Conservation (phyloP, 345 rosid genomes). For the Eucalyptus erythrocorys region DNA sequence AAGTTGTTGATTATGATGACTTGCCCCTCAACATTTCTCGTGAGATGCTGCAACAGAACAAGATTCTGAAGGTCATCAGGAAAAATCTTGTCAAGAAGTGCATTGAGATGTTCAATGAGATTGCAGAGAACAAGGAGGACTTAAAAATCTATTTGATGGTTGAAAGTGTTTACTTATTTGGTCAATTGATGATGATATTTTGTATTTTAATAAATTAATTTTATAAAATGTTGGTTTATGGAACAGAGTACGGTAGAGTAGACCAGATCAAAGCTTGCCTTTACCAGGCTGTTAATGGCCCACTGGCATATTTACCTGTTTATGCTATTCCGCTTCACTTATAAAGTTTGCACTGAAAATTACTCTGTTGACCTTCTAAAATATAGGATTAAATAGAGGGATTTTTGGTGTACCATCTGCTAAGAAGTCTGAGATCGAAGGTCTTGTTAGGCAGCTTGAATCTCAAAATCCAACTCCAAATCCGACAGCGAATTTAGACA, state of each 20-base stretch:
- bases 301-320: neutral
- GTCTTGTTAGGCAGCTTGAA: conserved; percentile 46
- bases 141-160: too few relatives aligned
- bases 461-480: conserved; percentile 76
- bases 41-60: too few relatives aligned
- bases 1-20: too few relatives aligned
- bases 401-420: conserved; percentile 64
- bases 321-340: neutral
- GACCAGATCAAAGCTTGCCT: neutral
- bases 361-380: neutral
- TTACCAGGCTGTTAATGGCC: neutral
- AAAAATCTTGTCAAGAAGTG: too few relatives aligned
- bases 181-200: too few relatives aligned
- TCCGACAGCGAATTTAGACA: conserved; percentile 49
- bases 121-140: too few relatives aligned
- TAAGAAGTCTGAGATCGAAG: conserved; percentile 52
- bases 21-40: too few relatives aligned
- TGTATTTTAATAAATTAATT: too few relatives aligned
- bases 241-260: neutral
- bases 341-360: neutral
- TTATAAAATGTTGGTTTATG: neutral
- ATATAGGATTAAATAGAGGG: conserved; percentile 67
- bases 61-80: too few relatives aligned
- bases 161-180: too few relatives aligned
- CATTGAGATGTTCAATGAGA: too few relatives aligned